Evolutionary conservation across 345 rosid genomes (phyloP), one percentile per base, ranked within the genome.

Genomic region (Lepidium africanum): DNA sequence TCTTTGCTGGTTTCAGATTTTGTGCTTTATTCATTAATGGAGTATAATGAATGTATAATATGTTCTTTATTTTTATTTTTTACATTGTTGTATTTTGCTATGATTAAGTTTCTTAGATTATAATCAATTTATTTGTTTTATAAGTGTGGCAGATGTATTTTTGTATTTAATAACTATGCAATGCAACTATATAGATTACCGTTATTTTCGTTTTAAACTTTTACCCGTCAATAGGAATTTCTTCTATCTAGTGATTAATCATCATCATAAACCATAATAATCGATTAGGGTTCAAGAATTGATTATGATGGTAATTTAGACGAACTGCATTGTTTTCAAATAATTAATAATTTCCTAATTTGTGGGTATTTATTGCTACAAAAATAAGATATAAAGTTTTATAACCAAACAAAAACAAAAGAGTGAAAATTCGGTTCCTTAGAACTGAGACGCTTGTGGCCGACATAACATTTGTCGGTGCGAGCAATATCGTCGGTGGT

Each of bases 401-500:
- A n/a, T n/a, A n/a, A n/a, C n/a, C n/a, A n/a, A n/a, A n/a, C n/a
- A n/a, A n/a, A n/a, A n/a, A n/a, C n/a, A n/a, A n/a, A n/a, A n/a
- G n/a, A n/a, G n/a, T n/a, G n/a, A n/a, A 55, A 55, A 51, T 40
- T 63, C 2, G 70, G 65, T 47, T 56, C 37, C 64, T 47, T 49
- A 9, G 19, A 39, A 38, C 32, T 27, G 53, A 56, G 66, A 57
- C 53, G 10, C n/a, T 47, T 51, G 47, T 50, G 43, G 49, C 77
- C 77, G 77, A 73, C 72, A 66, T 9, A 14, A 52, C 49, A 50
- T 40, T 50, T 66, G 77, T 65, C 77, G 77, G 77, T 73, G 66
- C 15, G 7, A 49, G 9, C 33, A 73, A 59, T 33, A 49, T 50
- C 77, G 77, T 73, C 77, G 77, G 77, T 73, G 77, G 42, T 63